Percentiles rank a stretch among this genome's conserved stretches.
Conservation (phyloP, 192 early-diverging fungal genomes). For the Umbelopsis ramanniana region DNA sequence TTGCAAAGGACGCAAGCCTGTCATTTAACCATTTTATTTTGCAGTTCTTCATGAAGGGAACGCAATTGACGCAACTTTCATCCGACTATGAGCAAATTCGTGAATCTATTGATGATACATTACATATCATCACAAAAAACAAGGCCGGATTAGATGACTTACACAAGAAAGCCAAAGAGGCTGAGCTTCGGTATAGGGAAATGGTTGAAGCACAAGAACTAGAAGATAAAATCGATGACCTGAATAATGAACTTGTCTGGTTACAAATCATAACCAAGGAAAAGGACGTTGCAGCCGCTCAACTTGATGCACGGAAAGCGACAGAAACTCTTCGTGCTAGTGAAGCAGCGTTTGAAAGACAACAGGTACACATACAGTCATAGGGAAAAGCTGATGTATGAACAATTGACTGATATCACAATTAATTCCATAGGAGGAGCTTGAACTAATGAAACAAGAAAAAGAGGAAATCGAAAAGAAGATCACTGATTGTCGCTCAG, state of each 20-base stretch:
- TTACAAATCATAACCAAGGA: conserved; percentile 67
- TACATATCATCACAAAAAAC: conserved; percentile 60
- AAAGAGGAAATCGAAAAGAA: conserved; percentile 42
- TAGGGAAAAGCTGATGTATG: neutral
- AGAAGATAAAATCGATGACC: conserved; percentile 50
- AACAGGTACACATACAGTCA: neutral
- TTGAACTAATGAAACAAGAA: conserved; percentile 7
- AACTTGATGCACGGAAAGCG: neutral
- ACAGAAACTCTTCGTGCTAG: conserved; percentile 29
- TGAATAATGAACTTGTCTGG: conserved; percentile 82
- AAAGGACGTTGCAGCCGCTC: conserved; percentile 19
- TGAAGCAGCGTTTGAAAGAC: neutral
- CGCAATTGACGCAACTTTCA: conserved; percentile 79
- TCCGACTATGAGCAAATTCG: conserved; percentile 71
- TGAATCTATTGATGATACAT: conserved; percentile 57
- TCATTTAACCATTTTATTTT: neutral
- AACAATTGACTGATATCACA: neutral
- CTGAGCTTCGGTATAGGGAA: conserved; percentile 70
- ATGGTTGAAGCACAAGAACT: conserved; percentile 65
- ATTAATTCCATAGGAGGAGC: neutral
- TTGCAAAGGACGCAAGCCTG: neutral
- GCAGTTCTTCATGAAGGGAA: conserved; percentile 86
- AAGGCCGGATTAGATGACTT: conserved; percentile 67
- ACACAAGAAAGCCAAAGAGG: conserved; percentile 64
- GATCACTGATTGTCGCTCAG: conserved; percentile 38